phyloP scores from a whole-genome alignment of 2,329 filamentous ascomycete genomes.

The Tympanopsis confertula region DNA sequence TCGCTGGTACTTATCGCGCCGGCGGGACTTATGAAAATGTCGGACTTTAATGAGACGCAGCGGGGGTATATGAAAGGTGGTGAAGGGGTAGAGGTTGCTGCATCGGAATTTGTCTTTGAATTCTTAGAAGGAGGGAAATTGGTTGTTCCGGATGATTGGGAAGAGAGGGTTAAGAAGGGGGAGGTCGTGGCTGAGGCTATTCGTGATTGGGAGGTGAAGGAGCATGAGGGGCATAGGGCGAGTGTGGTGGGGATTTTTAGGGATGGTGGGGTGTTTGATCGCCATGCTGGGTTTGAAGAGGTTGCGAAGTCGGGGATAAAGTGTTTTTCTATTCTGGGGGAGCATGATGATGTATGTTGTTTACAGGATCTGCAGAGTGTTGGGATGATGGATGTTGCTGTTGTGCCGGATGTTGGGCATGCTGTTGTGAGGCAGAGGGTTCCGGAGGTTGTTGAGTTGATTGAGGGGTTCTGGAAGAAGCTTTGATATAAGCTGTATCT shows the following conservation, averaged over 20 bases:
- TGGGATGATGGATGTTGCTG: slow-evolving; percentile 19
- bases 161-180: slow-evolving; percentile 22
- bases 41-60: slow-evolving; percentile 14
- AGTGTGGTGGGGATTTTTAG: slow-evolving; percentile 32
- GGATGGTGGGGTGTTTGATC: slow-evolving; percentile 29
- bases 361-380: slow-evolving; percentile 15
- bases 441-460: slow-evolving; percentile 18
- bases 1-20: slow-evolving; percentile 31
- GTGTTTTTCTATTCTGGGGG: slow-evolving; percentile 20
- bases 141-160: slow-evolving; percentile 29
- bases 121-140: slow-evolving; percentile 30
- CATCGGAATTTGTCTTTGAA: slow-evolving; percentile 20
- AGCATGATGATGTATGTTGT: slow-evolving; percentile 19
- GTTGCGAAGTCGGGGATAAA: slow-evolving; percentile 13
- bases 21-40: slow-evolving; percentile 24
- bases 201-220: slow-evolving; percentile 30
- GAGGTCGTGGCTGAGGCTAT: slow-evolving; percentile 34
- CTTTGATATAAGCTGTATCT: not conserved
- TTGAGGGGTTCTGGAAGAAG: slow-evolving; percentile 14
- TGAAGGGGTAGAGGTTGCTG: slow-evolving; percentile 14
- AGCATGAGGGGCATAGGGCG: slow-evolving; percentile 30
- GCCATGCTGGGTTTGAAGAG: slow-evolving; percentile 16
- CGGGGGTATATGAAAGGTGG: slow-evolving; percentile 11
- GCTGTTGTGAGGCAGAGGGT: slow-evolving; percentile 22
- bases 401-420: slow-evolving; percentile 25